Evolutionary conservation across 495 filamentous ascomycete species (phyloP).

Genomic region (Penicillium paxilli): DNA sequence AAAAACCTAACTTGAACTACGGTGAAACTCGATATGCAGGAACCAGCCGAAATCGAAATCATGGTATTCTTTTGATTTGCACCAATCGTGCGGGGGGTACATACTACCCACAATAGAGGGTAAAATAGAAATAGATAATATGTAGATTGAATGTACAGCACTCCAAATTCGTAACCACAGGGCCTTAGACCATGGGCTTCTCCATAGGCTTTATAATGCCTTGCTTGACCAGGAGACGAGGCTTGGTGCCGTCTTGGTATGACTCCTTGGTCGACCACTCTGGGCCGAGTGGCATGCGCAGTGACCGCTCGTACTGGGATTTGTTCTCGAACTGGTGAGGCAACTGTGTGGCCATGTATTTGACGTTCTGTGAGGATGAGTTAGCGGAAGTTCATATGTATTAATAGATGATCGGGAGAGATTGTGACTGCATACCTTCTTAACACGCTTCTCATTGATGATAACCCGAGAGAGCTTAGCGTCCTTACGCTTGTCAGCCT

Average conservation of each 20-base stretch:
- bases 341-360: conserved; percentile 78
- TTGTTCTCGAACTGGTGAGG: conserved; percentile 85
- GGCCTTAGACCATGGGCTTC: conserved; percentile 62
- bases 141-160: conserved; percentile 11
- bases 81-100: neutral
- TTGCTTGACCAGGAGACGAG: conserved; percentile 87
- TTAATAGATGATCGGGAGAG: neutral
- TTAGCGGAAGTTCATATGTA: conserved; percentile 20
- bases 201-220: conserved; percentile 88
- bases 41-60: neutral
- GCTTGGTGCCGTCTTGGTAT: conserved; percentile 87
- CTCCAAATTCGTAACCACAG: neutral
- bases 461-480: conserved; percentile 79
- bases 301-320: conserved; percentile 85
- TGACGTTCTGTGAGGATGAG: conserved; percentile 63
- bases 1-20: neutral
- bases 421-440: conserved; percentile 65
- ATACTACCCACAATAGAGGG: neutral
- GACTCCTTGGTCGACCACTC: conserved; percentile 95
- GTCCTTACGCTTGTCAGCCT: conserved; percentile 76
- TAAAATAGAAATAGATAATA: neutral
- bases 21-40: neutral
- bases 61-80: conserved; percentile 8
- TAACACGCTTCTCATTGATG: conserved; percentile 86
- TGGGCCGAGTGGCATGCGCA: conserved; percentile 84